Evolutionary conservation across 2,329 filamentous ascomycete species (phyloP).

Genomic region (Cladosporium sp.): DNA sequence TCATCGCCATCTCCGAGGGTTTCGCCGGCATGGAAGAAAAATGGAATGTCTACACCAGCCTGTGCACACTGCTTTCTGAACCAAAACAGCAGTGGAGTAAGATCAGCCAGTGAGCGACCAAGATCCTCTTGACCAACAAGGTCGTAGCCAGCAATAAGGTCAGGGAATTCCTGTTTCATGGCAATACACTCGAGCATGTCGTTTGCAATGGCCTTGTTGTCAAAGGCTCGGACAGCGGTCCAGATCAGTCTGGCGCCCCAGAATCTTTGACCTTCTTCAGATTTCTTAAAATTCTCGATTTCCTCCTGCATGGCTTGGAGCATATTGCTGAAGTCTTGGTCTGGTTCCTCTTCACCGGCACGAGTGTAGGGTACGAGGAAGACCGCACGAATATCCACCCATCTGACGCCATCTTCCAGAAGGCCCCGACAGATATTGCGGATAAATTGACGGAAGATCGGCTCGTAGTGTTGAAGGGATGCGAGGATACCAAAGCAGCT

Average conservation of each 20-base stretch:
- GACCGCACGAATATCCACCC: constrained; percentile 74
- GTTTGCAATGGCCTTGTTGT: constrained; percentile 63
- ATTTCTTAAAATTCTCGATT: constrained; percentile 66
- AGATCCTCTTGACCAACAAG: constrained; percentile 82
- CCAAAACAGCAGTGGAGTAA: constrained; percentile 86
- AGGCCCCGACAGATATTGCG: constrained; percentile 65
- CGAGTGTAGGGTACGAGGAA: constrained; percentile 68
- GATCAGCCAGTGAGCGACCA: constrained; percentile 68
- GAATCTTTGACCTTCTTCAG: constrained; percentile 67
- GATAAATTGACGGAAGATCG: constrained; percentile 75
- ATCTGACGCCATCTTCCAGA: constrained; percentile 75
- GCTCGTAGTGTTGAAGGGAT: constrained; percentile 81
- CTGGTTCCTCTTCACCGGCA: constrained; percentile 59
- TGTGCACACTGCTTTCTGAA: constrained; percentile 80
- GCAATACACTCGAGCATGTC: constrained; percentile 82
- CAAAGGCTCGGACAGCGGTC: constrained; percentile 64
- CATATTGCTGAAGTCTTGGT: constrained; percentile 64
- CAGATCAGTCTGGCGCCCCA: constrained; percentile 84
- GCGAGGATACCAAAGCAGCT: constrained; percentile 67
- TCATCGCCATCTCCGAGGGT: constrained; percentile 72
- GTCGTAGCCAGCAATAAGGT: constrained; percentile 82
- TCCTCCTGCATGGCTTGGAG: constrained; percentile 73
- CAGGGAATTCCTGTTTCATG: constrained; percentile 72
- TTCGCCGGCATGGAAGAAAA: constrained; percentile 95
- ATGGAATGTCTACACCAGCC: constrained; percentile 76